Conservation (phyloP, 225 moss, liverwort and hornwort genomes). For the Antitrichia curtipendula region DNA sequence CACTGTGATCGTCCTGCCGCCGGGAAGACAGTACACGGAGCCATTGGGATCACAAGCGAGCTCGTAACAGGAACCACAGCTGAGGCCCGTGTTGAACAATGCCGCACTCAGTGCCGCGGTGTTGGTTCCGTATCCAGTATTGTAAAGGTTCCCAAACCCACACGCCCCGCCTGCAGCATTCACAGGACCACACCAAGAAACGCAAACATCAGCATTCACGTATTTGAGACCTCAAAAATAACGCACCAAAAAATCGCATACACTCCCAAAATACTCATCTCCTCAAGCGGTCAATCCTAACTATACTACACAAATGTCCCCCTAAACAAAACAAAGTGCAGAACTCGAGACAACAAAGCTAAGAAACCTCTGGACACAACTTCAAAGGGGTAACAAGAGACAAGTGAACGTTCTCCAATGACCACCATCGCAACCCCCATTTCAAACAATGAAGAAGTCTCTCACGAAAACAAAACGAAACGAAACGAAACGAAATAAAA, state of each 20-base stretch:
- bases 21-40: slow-evolving; percentile 38
- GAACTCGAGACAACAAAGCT: background rate
- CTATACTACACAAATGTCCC: background rate
- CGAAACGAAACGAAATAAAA: background rate
- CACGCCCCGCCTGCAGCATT: slow-evolving; percentile 45
- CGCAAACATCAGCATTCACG: background rate
- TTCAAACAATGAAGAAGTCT: background rate
- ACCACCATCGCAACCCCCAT: background rate
- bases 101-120: slow-evolving; percentile 56
- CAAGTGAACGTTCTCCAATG: background rate
- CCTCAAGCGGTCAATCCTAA: background rate
- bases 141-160: slow-evolving; percentile 52
- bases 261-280: background rate
- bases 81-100: slow-evolving; percentile 47
- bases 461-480: no score
- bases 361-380: background rate
- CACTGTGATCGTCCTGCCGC: slow-evolving; percentile 10
- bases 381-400: background rate
- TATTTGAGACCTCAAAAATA: background rate
- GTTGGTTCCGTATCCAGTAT: slow-evolving; percentile 49
- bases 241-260: background rate
- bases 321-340: no score
- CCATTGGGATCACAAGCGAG: slow-evolving; percentile 41
- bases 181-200: background rate
- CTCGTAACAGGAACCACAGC: slow-evolving; percentile 53